Base-by-base conservation (phyloP, 2,329 filamentous ascomycete genomes). In the Stachybotrys chartarum region DNA sequence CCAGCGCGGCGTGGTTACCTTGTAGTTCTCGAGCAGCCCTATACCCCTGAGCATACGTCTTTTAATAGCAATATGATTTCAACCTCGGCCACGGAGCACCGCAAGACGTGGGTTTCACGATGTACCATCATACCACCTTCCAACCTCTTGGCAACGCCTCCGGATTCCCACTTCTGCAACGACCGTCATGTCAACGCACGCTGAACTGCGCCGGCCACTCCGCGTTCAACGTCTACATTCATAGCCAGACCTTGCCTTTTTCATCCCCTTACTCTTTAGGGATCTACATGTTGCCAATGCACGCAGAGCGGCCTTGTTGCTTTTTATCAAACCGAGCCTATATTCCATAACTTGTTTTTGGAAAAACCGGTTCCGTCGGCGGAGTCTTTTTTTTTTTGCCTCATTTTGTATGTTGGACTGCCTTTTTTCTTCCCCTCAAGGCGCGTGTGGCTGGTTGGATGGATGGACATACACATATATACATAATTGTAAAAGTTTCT, bases 1-100 rank as follows among this genome's bases (percentile, higher is more conserved):
- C n/a, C 60, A 67, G n/a, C 65, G 60, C 10, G 69, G 69, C 35
- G 66, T 71, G 10, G 48, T 67, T 44, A 55, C 67, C 6, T 57
- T 68, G n/a, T 47, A 47, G 45, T 42, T 24, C 35, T 10, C 35
- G 14, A 42, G 35, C 10, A 42, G 35, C 14, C 14, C 10, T 10
- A 42, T 42, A 42, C 35, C 35, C 35, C 35, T 10, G 35, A 42
- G 35, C 35, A 42, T 42, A 42, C 35, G 5, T 42, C 35, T 42
- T 42, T 42, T 42, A 42, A 42, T 42, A 42, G 10, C 35, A 42
- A 42, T 24, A 42, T 42, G 35, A 42, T 42, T 42, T 14, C 35
- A 10, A 42, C 35, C 35, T 14, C 8, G 14, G 14, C 14, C 3
- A 42, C 14, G 35, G 14, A 14, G 35, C 35, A 42, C 14, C 35